These are phyloP conservation scores for Ilex aquifolium DNA, from an alignment of 257 asterid species.

Conservation along the genomic window DNA sequence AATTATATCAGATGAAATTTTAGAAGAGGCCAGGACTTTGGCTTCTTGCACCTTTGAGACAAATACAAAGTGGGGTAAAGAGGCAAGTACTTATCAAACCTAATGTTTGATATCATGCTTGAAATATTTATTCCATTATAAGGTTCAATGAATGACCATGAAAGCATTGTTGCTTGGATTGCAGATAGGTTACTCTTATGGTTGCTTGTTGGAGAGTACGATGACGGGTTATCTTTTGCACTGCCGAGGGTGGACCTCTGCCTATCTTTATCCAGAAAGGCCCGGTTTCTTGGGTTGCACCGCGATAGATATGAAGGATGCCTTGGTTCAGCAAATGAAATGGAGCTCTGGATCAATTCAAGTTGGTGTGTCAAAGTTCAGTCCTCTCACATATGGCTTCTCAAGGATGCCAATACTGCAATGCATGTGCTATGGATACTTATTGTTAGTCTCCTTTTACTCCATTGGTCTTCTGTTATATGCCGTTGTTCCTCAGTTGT, in stretches of 20 bases:
- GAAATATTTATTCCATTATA: too few relatives aligned
- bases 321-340: constrained; percentile 52
- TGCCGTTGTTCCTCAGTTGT: constrained; percentile 42
- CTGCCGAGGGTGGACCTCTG: constrained; percentile 56
- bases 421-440: constrained; percentile 51
- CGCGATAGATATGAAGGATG: constrained; percentile 58
- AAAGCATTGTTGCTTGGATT: too few relatives aligned
- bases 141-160: too few relatives aligned
- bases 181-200: constrained; percentile 79
- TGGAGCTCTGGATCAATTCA: constrained; percentile 65
- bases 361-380: constrained; percentile 45
- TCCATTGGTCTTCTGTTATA: constrained; percentile 41
- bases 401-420: constrained; percentile 43
- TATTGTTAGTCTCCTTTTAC: constrained; percentile 26
- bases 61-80: constrained; percentile 73
- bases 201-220: constrained; percentile 58
- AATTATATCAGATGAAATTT: constrained; percentile 21
- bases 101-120: too few relatives aligned
- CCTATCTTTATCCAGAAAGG: constrained; percentile 47
- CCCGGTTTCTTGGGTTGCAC: constrained; percentile 63
- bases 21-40: constrained; percentile 54
- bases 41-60: constrained; percentile 66
- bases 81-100: constrained; percentile 28
- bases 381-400: constrained; percentile 49
- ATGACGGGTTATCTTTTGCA: constrained; percentile 55